These are phyloP conservation scores for Heterobasidion annosum DNA, from an alignment of 1,284 basidiomycete species.

Conservation along the genomic window DNA sequence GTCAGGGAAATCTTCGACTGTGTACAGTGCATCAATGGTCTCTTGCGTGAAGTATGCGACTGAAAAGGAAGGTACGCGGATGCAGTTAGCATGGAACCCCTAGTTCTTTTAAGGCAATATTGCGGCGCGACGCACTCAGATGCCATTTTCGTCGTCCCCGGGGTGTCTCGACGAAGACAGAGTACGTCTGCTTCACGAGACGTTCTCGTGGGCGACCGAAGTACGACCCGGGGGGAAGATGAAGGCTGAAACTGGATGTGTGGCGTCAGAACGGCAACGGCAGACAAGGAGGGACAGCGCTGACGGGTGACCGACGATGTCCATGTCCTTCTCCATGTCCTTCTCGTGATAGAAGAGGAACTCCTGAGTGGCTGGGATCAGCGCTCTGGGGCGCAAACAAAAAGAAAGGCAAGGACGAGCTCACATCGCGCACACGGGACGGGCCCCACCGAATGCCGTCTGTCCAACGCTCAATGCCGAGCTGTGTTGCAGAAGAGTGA, in stretches of 20 bases:
- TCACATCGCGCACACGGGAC: constrained; percentile 54
- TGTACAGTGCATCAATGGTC: constrained; percentile 54
- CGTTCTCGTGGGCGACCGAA: constrained; percentile 30
- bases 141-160: constrained; percentile 70
- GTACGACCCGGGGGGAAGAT: constrained; percentile 10
- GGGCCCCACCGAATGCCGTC: constrained; percentile 58
- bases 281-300: constrained; percentile 1
- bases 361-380: constrained; percentile 14
- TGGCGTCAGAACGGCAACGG: background rate
- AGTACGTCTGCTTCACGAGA: constrained; percentile 74
- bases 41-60: constrained; percentile 68
- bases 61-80: constrained; percentile 16
- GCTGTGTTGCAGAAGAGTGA: constrained; percentile 14
- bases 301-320: constrained; percentile 12
- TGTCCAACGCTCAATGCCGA: constrained; percentile 67
- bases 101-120: background rate
- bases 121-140: constrained; percentile 42
- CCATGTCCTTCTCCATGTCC: constrained; percentile 20
- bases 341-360: constrained; percentile 33
- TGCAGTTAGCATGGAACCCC: background rate
- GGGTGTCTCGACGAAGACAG: constrained; percentile 56
- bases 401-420: background rate
- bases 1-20: constrained; percentile 51
- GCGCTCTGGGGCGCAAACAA: background rate
- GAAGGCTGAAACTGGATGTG: constrained; percentile 4